Evolutionary conservation across 176 grass and related monocot species (phyloP).

Genomic region (Miscanthus lutarioriparius): DNA sequence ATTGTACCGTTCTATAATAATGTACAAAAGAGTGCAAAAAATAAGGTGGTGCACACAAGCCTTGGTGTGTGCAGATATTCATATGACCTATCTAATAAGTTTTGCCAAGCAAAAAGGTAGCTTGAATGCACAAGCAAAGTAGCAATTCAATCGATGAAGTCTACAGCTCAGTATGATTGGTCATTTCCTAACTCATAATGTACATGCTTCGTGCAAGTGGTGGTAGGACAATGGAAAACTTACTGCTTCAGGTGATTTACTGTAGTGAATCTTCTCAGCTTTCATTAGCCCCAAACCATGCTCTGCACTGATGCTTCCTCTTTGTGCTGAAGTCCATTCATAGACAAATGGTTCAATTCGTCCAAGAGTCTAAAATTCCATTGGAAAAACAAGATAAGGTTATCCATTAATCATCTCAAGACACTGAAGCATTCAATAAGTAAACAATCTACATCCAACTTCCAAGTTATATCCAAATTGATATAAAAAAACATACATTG

Average conservation of each 20-base stretch:
- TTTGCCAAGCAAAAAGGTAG: not conserved
- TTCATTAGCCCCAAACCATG: constrained; percentile 95
- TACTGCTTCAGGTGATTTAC: constrained; percentile 89
- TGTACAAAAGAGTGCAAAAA: not conserved
- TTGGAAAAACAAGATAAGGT: constrained; percentile 30
- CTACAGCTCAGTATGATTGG: not conserved
- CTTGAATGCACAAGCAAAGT: not conserved
- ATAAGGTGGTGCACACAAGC: not conserved
- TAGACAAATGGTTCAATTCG: constrained; percentile 93
- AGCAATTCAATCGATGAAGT: not conserved
- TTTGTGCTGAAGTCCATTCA: constrained; percentile 87
- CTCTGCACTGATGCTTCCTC: constrained; percentile 96
- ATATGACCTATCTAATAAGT: not conserved
- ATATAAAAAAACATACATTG: constrained; percentile 49
- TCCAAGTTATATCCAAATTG: not conserved
- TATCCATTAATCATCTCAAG: not conserved
- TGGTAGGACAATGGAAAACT: constrained; percentile 15
- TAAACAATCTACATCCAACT: constrained; percentile 20
- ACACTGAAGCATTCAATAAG: constrained; percentile 19
- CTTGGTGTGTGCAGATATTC: not conserved
- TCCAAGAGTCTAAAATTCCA: constrained; percentile 59
- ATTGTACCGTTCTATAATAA: not conserved
- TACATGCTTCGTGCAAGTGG: not conserved
- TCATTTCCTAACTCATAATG: not conserved
- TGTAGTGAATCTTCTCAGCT: constrained; percentile 96